These are phyloP conservation scores for Quercus gilva DNA, from an alignment of 306 rosid species.

Conservation along the genomic window DNA sequence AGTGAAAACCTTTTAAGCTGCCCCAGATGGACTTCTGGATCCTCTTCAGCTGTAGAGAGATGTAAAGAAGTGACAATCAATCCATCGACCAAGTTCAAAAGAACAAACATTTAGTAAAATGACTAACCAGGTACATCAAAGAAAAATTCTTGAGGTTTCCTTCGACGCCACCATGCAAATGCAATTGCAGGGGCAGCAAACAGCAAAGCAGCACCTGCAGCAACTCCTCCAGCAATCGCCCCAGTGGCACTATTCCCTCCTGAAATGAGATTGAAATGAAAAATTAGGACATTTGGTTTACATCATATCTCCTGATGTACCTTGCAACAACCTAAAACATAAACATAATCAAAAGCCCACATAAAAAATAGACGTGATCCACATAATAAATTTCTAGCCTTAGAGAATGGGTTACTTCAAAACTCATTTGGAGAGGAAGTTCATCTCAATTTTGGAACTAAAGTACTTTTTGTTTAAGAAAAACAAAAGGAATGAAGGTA, in stretches of 20 bases:
- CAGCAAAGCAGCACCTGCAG: conserved; percentile 96
- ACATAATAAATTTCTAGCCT: background rate
- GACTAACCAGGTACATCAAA: conserved; percentile 93
- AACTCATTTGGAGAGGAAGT: conserved; percentile 1
- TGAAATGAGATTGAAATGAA: conserved; percentile 35
- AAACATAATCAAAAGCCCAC: background rate
- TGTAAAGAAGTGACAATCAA: conserved; percentile 16
- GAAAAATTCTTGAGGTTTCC: conserved; percentile 97
- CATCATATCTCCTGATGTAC: conserved; percentile 8
- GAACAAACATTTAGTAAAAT: conserved; percentile 2
- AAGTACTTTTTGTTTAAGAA: background rate
- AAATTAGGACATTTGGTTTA: conserved; percentile 7
- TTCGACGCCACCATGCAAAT: conserved; percentile 99
- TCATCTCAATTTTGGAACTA: background rate
- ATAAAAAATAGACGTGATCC: background rate
- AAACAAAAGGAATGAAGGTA: background rate
- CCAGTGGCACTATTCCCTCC: conserved; percentile 91
- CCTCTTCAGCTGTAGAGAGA: conserved; percentile 86
- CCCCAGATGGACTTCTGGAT: conserved; percentile 98
- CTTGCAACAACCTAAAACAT: background rate
- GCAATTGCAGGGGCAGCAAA: conserved; percentile 99
- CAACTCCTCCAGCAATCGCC: conserved; percentile 99
- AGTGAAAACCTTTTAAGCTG: conserved; percentile 97
- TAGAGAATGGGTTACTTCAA: background rate
- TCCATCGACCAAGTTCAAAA: conserved; percentile 14